Evolutionary conservation across 257 asterid species (phyloP), one percentile per base, ranked within the genome.

Genomic region (Thymus mandschuricus): DNA sequence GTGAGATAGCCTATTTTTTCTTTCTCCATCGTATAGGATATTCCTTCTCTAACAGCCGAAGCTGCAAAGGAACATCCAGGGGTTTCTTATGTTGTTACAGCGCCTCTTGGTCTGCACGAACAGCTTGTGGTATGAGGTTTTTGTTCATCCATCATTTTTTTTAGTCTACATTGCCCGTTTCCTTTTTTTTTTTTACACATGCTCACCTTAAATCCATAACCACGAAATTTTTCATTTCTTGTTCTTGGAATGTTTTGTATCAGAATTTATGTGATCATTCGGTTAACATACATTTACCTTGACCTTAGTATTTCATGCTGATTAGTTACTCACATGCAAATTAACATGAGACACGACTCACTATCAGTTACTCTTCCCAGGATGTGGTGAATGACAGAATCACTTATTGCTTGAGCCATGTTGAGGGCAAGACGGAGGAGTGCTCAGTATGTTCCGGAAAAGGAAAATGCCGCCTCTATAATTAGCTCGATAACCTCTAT

Each of bases 381-480:
- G 98, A 92, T 81, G 96, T 95, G 55, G 74, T 89, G 86, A 86
- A 86, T 56, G 98, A 95, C 66, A 80, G 98, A 83, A 89, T 95
- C 85, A 82, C 66, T 28, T 79, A 95, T 71, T 95, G 99, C 83
- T 81, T 95, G 84, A 88, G 91, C 79, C 99, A 86, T 55, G 89
- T 86, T 49, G 88, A 89, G 33, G 98, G 99, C 10, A 83, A 89
- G 55, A 88, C 75, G 74, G 93, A 88, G 13, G 98, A 95, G 78
- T 95, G 98, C 81, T 87, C 96, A 2, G 91, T 89, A 45, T 95
- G 99, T 81, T 87, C 87, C 21, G 97, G 97, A 76, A 92, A 98
- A 7, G 94, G 97, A 65, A 92, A 89, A 75, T 95, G 99, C 63
- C 84, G 15, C 60, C 82, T 88, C 55, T 83, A 86, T 78, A 70